These are phyloP conservation scores for Erodium maritimum DNA, from an alignment of 345 rosid species.

Conservation along the genomic window DNA sequence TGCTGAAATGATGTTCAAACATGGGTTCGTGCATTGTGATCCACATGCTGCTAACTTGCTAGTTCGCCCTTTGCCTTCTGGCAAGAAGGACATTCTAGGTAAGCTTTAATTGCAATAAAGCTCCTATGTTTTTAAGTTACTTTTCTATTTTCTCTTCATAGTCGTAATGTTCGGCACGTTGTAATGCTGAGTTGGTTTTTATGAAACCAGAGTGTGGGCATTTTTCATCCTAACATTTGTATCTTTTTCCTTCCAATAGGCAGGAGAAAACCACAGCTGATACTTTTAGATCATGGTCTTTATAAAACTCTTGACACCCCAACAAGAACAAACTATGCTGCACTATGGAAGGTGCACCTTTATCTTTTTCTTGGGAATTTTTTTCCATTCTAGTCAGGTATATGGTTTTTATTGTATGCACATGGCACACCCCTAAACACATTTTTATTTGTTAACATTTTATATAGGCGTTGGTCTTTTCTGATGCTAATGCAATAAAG, in stretches of 20 bases:
- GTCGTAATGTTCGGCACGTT: neutral
- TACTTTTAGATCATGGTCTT: conserved; percentile 83
- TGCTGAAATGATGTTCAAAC: conserved; percentile 96
- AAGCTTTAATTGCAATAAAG: conserved; percentile 9
- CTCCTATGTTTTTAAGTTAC: neutral
- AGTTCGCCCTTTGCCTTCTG: conserved; percentile 66
- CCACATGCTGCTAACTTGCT: conserved; percentile 97
- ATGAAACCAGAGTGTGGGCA: neutral
- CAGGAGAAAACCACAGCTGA: conserved; percentile 69
- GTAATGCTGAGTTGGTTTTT: neutral
- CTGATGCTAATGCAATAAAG: conserved; percentile 78
- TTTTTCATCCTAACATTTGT: neutral
- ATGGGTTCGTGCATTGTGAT: conserved; percentile 95
- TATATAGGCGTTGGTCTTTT: conserved; percentile 54
- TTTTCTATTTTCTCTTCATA: neutral
- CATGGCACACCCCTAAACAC: neutral
- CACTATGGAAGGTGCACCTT: conserved; percentile 64
- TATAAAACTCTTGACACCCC: conserved; percentile 76
- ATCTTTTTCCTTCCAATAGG: conserved; percentile 20
- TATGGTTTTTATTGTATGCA: conserved; percentile 5
- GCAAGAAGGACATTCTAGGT: conserved; percentile 45
- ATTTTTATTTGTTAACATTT: conserved; percentile 7
- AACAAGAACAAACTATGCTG: conserved; percentile 73
- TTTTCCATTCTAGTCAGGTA: conserved; percentile 3
- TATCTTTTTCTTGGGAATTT: neutral